These are phyloP conservation scores for Neurospora intermedia DNA, from an alignment of 495 filamentous ascomycete genomes.

Conservation along the genomic window DNA sequence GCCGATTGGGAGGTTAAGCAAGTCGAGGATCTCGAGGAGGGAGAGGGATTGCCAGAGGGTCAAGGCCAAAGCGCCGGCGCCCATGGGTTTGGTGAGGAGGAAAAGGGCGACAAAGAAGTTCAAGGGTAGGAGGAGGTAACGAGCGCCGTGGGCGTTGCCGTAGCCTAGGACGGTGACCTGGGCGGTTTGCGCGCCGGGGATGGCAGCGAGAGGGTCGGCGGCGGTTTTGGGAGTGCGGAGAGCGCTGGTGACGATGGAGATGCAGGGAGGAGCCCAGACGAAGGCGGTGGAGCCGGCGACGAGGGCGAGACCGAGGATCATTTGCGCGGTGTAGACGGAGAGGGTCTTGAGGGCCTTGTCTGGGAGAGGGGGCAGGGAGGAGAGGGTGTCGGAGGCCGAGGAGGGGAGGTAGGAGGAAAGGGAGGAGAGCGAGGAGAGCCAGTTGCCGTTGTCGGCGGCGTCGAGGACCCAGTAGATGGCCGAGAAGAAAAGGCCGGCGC, in stretches of 20 bases:
- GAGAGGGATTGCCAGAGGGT: slow-evolving; percentile 77
- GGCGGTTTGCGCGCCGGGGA: slow-evolving; percentile 19
- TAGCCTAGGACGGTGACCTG: slow-evolving; percentile 78
- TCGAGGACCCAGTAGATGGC: slow-evolving; percentile 86
- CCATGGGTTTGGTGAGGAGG: slow-evolving; percentile 91
- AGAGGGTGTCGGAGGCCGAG: slow-evolving; percentile 78
- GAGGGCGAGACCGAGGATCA: slow-evolving; percentile 64
- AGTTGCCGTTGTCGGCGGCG: slow-evolving; percentile 79
- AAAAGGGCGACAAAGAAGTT: slow-evolving; percentile 65
- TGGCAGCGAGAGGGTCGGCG: not conserved
- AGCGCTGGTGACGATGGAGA: slow-evolving; percentile 43
- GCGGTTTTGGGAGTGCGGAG: slow-evolving; percentile 16
- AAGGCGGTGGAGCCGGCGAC: slow-evolving; percentile 57
- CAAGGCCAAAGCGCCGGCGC: slow-evolving; percentile 68
- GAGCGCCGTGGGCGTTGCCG: slow-evolving; percentile 82
- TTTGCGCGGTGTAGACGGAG: slow-evolving; percentile 65
- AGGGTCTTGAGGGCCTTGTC: slow-evolving; percentile 55
- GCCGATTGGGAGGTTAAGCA: slow-evolving; percentile 45
- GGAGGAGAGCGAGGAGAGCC: slow-evolving; percentile 45
- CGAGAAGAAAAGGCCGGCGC: slow-evolving; percentile 60
- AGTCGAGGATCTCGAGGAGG: slow-evolving; percentile 78
- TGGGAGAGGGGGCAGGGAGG: slow-evolving; percentile 59
- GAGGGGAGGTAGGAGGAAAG: slow-evolving; percentile 77
- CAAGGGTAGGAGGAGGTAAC: slow-evolving; percentile 74
- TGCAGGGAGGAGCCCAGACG: slow-evolving; percentile 63